Evolutionary conservation across 2,329 filamentous ascomycete genomes (phyloP), one percentile per base, ranked within the genome.

Genomic region (Thielaviopsis euricoi): DNA sequence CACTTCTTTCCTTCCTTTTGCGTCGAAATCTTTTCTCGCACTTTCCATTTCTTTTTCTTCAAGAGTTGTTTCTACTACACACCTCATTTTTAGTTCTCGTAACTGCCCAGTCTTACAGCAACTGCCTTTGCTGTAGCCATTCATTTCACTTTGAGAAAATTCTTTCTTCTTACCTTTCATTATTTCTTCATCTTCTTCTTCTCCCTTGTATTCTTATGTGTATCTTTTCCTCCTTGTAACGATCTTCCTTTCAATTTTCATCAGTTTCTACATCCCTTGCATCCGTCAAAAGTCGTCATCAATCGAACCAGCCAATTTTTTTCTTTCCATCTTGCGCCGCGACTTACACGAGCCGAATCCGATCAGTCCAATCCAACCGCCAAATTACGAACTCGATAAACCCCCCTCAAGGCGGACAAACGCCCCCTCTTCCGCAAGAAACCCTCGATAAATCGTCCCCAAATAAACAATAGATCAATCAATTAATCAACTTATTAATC

Each of bases 121-220:
- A 52, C 23, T 48, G 52, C 52, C 53, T 56, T 59, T 53, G 37
- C 17, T 43, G 26, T 37, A 21, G 21, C 46, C 49, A 52, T 52
- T 26, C 25, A 25, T 33, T 55, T 37, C 33, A 48, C 48, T 29
- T 40, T 33, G 53, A 12, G 12, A 26, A 52, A 33, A 40, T 54
- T 40, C 26, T 43, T 54, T 58, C 56, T 52, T 52, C 50, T 58
- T 25, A 33, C 22, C 25, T 19, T 15, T 21, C 37, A 22, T 58
- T 48, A 54, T 54, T 58, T 55, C 26, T 40, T 52, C 15, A n/a
- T 53, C 13, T 60, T 19, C 26, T 23, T 37, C 37, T 52, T 40
- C 26, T 26, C 51, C 22, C 53, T 49, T 37, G 19, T 23, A 43
- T 54, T 46, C 37, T 25, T 49, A 23, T 19, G n/a, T n/a, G 26